A percentile compares a stretch with the other conserved stretches of the same genome.
Evolutionary conservation across 371 early-diverging fungal genomes (phyloP).

Genomic region (Cokeromyces recurvatus): DNA sequence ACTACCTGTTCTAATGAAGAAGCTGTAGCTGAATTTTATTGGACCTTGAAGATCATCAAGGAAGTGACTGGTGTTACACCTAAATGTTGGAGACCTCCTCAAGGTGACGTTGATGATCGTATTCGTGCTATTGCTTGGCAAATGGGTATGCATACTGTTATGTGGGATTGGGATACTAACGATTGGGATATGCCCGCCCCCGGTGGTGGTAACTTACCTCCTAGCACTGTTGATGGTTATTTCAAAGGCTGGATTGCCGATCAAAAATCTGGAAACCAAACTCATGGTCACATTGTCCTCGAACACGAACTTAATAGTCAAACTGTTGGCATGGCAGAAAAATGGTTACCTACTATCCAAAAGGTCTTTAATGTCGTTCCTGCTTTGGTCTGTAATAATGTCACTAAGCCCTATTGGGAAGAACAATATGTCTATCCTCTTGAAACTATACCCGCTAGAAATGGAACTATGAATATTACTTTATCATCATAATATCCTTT

Average conservation of each 20-base stretch:
- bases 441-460: too few relatives aligned
- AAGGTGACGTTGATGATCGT: slow-evolving; percentile 51
- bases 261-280: slow-evolving; percentile 28
- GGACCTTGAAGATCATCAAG: slow-evolving; percentile 49
- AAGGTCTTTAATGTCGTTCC: slow-evolving; percentile 40
- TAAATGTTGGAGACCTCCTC: slow-evolving; percentile 54
- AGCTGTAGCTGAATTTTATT: slow-evolving; percentile 55
- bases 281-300: slow-evolving; percentile 38
- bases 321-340: slow-evolving; percentile 36
- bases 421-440: too few relatives aligned
- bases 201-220: slow-evolving; percentile 33
- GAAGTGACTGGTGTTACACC: slow-evolving; percentile 51
- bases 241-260: slow-evolving; percentile 33
- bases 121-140: slow-evolving; percentile 47
- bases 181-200: slow-evolving; percentile 40
- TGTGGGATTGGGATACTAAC: slow-evolving; percentile 33
- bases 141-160: slow-evolving; percentile 42
- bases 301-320: slow-evolving; percentile 45
- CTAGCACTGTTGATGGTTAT: slow-evolving; percentile 10
- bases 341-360: slow-evolving; percentile 42
- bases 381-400: too few relatives aligned
- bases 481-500: too few relatives aligned
- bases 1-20: slow-evolving; percentile 47
- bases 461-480: too few relatives aligned
- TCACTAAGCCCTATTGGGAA: too few relatives aligned